Evolutionary conservation across 176 grass and related monocot species (phyloP), one percentile per base, ranked within the genome.

Genomic region (Carex myosuroides): DNA sequence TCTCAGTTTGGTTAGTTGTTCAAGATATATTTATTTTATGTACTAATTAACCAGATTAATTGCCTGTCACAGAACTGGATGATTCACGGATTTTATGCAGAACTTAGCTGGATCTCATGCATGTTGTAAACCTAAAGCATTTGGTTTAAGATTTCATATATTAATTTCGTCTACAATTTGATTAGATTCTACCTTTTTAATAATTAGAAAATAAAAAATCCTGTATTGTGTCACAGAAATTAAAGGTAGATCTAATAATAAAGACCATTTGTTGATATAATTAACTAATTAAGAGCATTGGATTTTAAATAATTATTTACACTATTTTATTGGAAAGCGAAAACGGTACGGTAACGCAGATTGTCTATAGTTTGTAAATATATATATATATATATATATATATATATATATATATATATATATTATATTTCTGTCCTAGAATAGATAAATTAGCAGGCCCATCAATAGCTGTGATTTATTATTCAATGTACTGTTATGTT

Each of bases 401-500:
- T n/a, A n/a, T n/a, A n/a, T n/a, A n/a, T n/a, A n/a, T n/a, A n/a
- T n/a, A n/a, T n/a, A n/a, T n/a, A n/a, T n/a, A n/a, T n/a, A n/a
- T n/a, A n/a, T n/a, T n/a, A n/a, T n/a, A n/a, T n/a, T n/a, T n/a
- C n/a, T n/a, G n/a, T n/a, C n/a, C n/a, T n/a, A n/a, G 29, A 13
- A 10, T 29, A 59, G 37, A 71, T 22, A 85, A 46, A 75, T 39
- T 61, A 60, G 52, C 1, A 35, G 33, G 37, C 37, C 24, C 48
- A 85, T 75, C 18, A 60, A 85, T 75, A 85, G 33, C 17, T 57
- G 11, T 20, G 83, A 52, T 62, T 17, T 57, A 1, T 35, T 85
- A 85, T 46, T 64, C 80, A 83, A 83, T 75, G 78, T 85, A 85
- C 83, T 85, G 56, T 72, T 72, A 44, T 32, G 35, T 80, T 83